Base-by-base conservation (phyloP, 2,329 filamentous ascomycete genomes). In the Arachnomyces sp. region DNA sequence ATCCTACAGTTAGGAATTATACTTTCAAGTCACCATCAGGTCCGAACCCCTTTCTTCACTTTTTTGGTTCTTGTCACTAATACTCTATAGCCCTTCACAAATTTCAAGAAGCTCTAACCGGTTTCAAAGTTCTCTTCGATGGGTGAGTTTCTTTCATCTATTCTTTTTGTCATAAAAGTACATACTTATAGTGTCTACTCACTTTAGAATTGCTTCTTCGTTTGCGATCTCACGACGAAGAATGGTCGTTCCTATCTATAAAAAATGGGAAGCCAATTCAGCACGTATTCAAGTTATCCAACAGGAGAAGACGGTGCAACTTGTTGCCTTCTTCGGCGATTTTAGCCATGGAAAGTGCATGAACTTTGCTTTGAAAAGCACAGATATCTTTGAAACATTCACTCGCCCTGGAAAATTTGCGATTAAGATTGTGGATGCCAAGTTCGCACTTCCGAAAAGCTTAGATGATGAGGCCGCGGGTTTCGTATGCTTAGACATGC, bases 241-340 rank as follows among this genome's bases (percentile, higher is more conserved):
- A 49, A 92, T 89, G 82, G 86, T 95, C 9, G 86, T 94, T 12
- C 86, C 86, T 0, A 90, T 95, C 49, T 85, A 93, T 67, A 94
- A 95, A 66, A 92, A 92, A 61, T 93, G 86, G 86, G 87, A 93
- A 56, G 85, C 88, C 2, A 78, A 74, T n/a, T 75, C 74, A 29
- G 86, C 86, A 7, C 79, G 89, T 28, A 71, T 95, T 6, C 88
- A 95, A 58, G 72, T 95, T 29, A 78, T 95, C 28, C 73, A 79
- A 49, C 81, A 83, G 48, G 84, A 88, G 46, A 84, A 80, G 53
- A 75, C 84, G 11, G 64, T 84, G 15, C 86, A 94, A 59, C 68
- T 95, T 21, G 67, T 93, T 15, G 87, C 82, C 3, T 95, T 94
- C 65, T 92, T 95, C 59, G 82, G 87, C 48, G 84, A 89, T 44